Evolutionary conservation across 768 basidiomycete genomes (phyloP).

Genomic region (Suillus alpinus): DNA sequence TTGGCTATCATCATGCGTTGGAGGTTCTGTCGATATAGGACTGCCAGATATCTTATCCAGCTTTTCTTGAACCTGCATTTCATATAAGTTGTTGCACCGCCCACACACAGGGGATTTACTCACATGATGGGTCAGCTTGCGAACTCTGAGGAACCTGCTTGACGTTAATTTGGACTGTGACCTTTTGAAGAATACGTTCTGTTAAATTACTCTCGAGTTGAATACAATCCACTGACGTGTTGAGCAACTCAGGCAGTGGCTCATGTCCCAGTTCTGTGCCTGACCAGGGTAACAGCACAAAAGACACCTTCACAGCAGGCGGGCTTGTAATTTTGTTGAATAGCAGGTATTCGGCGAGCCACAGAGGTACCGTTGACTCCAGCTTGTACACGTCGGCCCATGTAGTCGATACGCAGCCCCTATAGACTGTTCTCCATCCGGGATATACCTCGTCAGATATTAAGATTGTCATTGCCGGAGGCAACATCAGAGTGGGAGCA

Average conservation of each 20-base stretch:
- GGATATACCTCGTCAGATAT: conserved; percentile 80
- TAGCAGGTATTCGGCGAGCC: conserved; percentile 87
- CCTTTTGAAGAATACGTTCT: conserved; percentile 30
- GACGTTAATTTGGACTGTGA: conserved; percentile 87
- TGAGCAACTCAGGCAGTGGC: conserved; percentile 76
- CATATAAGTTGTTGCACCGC: conserved; percentile 8
- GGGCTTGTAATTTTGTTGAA: conserved; percentile 54
- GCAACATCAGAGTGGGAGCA: conserved; percentile 62
- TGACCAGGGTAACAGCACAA: conserved; percentile 79
- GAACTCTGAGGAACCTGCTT: conserved; percentile 77
- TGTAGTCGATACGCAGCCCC: conserved; percentile 61
- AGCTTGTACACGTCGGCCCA: conserved; percentile 52
- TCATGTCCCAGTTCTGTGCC: conserved; percentile 55
- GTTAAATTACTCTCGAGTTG: background rate
- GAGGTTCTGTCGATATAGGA: conserved; percentile 25
- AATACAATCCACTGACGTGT: conserved; percentile 57
- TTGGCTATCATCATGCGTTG: conserved; percentile 35
- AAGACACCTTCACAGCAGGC: conserved; percentile 77
- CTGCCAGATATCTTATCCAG: conserved; percentile 54
- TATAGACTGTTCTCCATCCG: conserved; percentile 75
- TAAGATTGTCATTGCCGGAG: conserved; percentile 59
- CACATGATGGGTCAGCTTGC: conserved; percentile 83
- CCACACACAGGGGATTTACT: conserved; percentile 23
- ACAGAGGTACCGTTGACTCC: conserved; percentile 79
- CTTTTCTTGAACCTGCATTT: conserved; percentile 75